Base-by-base conservation (phyloP, 805 yeast genomes). In the Tetrapisispora phaffii region DNA sequence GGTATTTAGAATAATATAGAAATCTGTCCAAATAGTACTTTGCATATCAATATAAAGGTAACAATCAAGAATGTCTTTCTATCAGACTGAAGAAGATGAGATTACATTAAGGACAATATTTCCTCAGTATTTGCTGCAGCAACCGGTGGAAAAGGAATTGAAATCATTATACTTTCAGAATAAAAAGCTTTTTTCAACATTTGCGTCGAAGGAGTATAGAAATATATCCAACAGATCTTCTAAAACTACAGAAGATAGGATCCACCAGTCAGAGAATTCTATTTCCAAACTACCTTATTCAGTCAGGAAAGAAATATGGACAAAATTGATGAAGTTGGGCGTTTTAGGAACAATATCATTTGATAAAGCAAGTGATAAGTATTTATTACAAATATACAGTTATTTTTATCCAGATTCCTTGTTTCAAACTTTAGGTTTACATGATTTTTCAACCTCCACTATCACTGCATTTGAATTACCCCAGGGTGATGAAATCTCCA, bases 301-400 rank as follows among this genome's bases (percentile, higher is more conserved):
- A 9, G 15, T 29, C 4, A 37, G 57, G 42, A 62, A 57, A 35
- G 64, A 62, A 37, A 55, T 62, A 9, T 62, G 67, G 67, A 55
- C 56, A 17, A 58, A 52, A 42, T 44, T 62, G 38, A 58, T 56
- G 56, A 47, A 48, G 23, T 40, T 61, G 33, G 65, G 65, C 12
- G 64, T 62, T 13, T 42, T 61, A 5, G 67, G 67, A 8, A 61
- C 65, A 4, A 49, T 62, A 8, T 56, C 64, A 2, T 62, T 55
- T 44, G 59, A 58, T 39, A 42, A 58, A 2, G 52, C 57, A 2
- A 55, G 49, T 37, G 67, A 62, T 48, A 59, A 57, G 16, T 61
- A 62, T 39, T 46, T 62, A 32, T 42, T 59, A 15, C 63, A 60
- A 39, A 58, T 57, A 8, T 58, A 60, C 44, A 54, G 56, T 46